Evolutionary conservation across 768 basidiomycete genomes (phyloP).

Genomic region (Calocybe gangraenosa): DNA sequence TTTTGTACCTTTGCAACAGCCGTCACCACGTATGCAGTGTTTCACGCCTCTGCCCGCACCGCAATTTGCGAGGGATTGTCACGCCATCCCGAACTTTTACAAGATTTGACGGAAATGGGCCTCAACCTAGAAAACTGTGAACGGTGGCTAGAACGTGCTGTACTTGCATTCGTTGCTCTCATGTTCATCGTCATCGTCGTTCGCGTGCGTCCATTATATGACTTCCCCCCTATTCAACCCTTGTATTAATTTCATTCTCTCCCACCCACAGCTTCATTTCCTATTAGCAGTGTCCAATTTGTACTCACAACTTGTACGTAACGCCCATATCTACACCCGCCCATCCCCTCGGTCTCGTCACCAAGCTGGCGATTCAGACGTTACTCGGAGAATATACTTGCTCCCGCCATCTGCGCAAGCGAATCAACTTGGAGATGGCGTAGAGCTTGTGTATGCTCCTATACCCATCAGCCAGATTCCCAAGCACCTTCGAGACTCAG

Average conservation of each 20-base stretch:
- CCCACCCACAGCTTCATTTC: conserved; percentile 58
- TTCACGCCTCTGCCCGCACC: conserved; percentile 50
- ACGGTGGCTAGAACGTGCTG: conserved; percentile 67
- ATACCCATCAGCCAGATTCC: conserved; percentile 56
- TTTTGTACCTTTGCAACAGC: conserved; percentile 60
- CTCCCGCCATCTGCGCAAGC: conserved; percentile 33
- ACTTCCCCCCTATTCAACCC: neutral
- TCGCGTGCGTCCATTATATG: conserved; percentile 41
- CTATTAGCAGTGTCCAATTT: conserved; percentile 68
- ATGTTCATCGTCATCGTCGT: conserved; percentile 61
- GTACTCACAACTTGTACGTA: conserved; percentile 51
- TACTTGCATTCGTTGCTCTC: conserved; percentile 52
- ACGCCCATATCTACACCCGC: conserved; percentile 16
- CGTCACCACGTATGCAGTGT: conserved; percentile 54
- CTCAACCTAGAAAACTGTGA: conserved; percentile 80
- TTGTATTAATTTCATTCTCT: neutral
- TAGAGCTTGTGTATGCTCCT: conserved; percentile 64
- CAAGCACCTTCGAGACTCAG: conserved; percentile 43
- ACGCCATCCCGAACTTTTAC: conserved; percentile 70
- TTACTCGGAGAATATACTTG: conserved; percentile 60
- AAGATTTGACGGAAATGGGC: conserved; percentile 65
- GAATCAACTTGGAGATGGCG: conserved; percentile 15
- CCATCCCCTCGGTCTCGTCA: conserved; percentile 16
- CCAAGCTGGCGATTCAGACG: conserved; percentile 13
- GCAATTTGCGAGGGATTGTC: conserved; percentile 73